Evolutionary conservation across 495 filamentous ascomycete species (phyloP), one percentile per base, ranked within the genome.

Genomic region (Penicillium riverlandense): DNA sequence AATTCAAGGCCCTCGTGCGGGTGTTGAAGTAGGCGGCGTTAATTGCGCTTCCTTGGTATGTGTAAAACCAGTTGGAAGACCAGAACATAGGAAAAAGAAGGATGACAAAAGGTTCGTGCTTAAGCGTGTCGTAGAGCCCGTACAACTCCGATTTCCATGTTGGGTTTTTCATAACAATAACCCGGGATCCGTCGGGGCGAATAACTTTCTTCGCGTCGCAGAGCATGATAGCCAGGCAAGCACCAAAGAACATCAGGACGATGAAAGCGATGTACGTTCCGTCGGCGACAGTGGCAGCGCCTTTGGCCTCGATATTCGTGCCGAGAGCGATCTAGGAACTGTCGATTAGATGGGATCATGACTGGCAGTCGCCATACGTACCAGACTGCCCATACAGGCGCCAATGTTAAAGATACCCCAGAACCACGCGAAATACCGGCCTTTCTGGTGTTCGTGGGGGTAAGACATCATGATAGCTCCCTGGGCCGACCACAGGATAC

Each of bases 111-210:
- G 62, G 57, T 28, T 75, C 64, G 8, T 50, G 46, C n/a, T 44
- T 35, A 13, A 74, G 33, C 13, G 64, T 69, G 13, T 70, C 59
- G 46, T 50, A 65, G 14, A 74, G 53, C 8, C 71, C 71, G 11
- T 63, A 37, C 30, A 74, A 14, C 57, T 74, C 71, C 35, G 60
- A 66, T 41, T 56, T 56, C 78, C 80, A 85, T 29, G 80, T 82
- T 3, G 88, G 88, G 56, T 88, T 82, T 71, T 90, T 86, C 85
- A 88, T 89, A n/a, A 89, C 55, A 50, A 90, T 82, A 50, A 90
- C 75, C 36, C 75, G 76, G 31, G 83, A 84, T 30, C 88, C 88
- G 61, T 95, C 89, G 3, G 72, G 60, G 41, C 90, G 87, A 41
- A 87, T 64, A 38, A 96, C 76, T 36, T 78, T 71, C 42, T 80